Evolutionary conservation across 257 asterid species (phyloP).

Genomic region (Capsicum chinense): DNA sequence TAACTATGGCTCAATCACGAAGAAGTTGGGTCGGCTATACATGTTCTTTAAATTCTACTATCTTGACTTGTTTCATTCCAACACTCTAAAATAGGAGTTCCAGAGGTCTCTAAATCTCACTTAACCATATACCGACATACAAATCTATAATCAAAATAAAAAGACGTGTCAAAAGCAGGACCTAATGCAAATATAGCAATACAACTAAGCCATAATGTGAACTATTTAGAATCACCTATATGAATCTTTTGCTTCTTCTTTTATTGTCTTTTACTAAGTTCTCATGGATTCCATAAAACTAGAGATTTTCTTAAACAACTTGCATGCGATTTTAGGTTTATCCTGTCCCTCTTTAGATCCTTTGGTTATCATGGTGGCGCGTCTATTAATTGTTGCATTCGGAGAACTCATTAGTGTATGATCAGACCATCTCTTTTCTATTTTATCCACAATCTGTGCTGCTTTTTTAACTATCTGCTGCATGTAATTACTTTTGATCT

Average conservation of each 20-base stretch:
- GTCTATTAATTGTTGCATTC: constrained; percentile 14
- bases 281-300: neutral
- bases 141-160: neutral
- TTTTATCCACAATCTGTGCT: neutral
- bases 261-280: neutral
- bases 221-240: neutral
- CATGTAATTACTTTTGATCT: neutral
- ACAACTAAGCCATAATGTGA: neutral
- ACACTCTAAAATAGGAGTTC: neutral
- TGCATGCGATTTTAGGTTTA: neutral
- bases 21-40: neutral
- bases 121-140: neutral
- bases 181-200: neutral
- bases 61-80: neutral
- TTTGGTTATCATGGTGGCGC: neutral
- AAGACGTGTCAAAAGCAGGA: neutral
- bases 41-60: neutral
- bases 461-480: neutral
- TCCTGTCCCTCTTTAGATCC: neutral
- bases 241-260: neutral
- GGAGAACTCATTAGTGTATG: neutral
- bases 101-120: constrained; percentile 17
- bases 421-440: constrained; percentile 15
- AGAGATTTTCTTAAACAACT: neutral
- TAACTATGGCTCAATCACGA: neutral